A percentile compares a stretch with the other conserved stretches of the same genome.
Evolutionary conservation across 306 rosid species (phyloP).

Genomic region (Castanea crenata): DNA sequence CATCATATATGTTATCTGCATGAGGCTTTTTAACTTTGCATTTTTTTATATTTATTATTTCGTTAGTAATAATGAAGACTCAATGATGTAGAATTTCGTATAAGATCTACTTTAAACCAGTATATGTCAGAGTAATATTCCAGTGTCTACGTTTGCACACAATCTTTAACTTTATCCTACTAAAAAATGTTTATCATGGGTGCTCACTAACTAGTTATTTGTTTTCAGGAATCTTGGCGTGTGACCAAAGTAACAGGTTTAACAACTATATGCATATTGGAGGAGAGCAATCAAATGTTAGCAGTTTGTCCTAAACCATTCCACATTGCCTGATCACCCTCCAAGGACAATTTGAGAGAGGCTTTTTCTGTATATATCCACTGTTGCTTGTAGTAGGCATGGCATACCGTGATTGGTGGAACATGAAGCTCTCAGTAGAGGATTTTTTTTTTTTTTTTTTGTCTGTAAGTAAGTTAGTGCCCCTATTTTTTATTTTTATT

Average conservation of each 20-base stretch:
- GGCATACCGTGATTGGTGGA: too few relatives aligned
- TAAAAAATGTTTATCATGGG: neutral
- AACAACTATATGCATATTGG: neutral
- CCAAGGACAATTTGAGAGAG: slow-evolving; percentile 6
- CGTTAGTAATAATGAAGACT: slow-evolving; percentile 9
- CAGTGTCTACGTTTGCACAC: neutral
- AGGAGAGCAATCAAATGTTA: neutral
- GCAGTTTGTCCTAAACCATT: slow-evolving; percentile 5
- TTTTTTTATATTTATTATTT: slow-evolving; percentile 6
- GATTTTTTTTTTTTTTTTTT: slow-evolving; percentile 7
- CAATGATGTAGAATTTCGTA: neutral
- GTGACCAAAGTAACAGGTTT: neutral
- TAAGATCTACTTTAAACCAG: neutral
- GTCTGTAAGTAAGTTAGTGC: slow-evolving; percentile 10
- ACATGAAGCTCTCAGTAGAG: too few relatives aligned
- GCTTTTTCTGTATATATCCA: slow-evolving; percentile 33
- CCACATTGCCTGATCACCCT: neutral
- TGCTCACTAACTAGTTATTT: neutral
- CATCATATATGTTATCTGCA: slow-evolving; percentile 17
- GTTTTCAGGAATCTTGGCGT: slow-evolving; percentile 21
- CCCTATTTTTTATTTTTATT: neutral
- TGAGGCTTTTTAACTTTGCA: slow-evolving; percentile 6
- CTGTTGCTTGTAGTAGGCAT: neutral
- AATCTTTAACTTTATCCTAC: neutral
- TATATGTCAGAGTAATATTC: neutral